Conservation (phyloP, 768 basidiomycete genomes). For the Cyclocybe cylindracea region DNA sequence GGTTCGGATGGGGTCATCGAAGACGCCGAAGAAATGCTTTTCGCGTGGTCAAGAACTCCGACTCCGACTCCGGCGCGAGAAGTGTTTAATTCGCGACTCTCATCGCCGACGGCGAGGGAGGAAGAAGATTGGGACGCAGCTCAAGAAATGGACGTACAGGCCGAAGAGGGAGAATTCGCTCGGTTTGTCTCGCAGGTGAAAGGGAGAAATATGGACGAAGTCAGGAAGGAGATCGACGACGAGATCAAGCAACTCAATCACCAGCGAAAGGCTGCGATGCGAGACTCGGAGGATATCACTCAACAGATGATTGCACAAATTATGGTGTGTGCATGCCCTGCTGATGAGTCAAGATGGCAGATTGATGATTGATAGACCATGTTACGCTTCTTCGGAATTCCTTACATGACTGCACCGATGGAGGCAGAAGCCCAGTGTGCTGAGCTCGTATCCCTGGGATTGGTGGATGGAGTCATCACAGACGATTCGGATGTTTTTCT, state of each 20-base stretch:
- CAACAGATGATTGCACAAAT: constrained; percentile 92
- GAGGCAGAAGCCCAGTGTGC: constrained; percentile 99
- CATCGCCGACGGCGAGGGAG: constrained; percentile 16
- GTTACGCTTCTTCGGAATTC: constrained; percentile 93
- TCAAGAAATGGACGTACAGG: constrained; percentile 80
- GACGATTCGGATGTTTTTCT: constrained; percentile 99
- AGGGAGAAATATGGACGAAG: constrained; percentile 78
- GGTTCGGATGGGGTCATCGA: neutral
- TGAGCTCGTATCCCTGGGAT: constrained; percentile 76
- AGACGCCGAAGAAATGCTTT: constrained; percentile 18
- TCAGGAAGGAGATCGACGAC: constrained; percentile 87
- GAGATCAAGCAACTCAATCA: constrained; percentile 83
- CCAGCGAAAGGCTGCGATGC: constrained; percentile 85
- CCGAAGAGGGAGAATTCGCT: constrained; percentile 89
- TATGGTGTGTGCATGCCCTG: constrained; percentile 44
- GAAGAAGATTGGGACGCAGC: constrained; percentile 71
- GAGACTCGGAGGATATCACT: constrained; percentile 94
- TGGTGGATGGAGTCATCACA: constrained; percentile 97
- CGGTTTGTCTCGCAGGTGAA: constrained; percentile 90
- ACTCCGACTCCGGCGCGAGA: constrained; percentile 14
- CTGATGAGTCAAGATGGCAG: neutral
- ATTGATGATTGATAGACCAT: constrained; percentile 57
- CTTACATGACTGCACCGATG: constrained; percentile 98
- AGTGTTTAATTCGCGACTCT: constrained; percentile 14
- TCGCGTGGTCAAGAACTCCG: constrained; percentile 29